These are phyloP conservation scores for Tetratostichococcus sp. DNA, from an alignment of 139 green algal genomes.

Conservation along the genomic window DNA sequence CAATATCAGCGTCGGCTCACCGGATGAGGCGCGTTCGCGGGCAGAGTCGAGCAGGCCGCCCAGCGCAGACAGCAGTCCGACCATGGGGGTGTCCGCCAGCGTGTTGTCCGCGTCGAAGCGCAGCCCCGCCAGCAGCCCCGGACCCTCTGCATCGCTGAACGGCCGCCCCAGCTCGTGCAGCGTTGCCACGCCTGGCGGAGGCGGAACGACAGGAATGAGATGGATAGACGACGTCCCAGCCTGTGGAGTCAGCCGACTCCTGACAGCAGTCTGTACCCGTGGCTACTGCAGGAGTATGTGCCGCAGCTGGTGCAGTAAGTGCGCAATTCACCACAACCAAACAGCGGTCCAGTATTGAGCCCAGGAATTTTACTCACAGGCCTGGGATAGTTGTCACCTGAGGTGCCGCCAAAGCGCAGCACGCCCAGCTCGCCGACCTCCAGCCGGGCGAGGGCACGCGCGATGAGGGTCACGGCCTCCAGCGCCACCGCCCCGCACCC, in stretches of 20 bases:
- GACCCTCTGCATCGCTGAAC: slow-evolving; percentile 81
- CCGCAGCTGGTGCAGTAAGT: no score
- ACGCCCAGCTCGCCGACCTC: slow-evolving; percentile 91
- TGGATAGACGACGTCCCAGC: no score
- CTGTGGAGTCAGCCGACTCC: no score
- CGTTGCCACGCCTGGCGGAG: slow-evolving; percentile 29
- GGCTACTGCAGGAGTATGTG: no score
- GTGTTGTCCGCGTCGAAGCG: slow-evolving; percentile 82
- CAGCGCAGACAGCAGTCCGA: slow-evolving; percentile 76
- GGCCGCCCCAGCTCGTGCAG: slow-evolving; percentile 82
- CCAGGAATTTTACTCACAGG: no score
- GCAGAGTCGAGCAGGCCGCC: slow-evolving; percentile 68
- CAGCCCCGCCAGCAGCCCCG: slow-evolving; percentile 60
- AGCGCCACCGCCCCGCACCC: slow-evolving; percentile 81
- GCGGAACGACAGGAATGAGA: no score
- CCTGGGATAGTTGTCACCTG: no score
- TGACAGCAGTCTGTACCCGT: no score
- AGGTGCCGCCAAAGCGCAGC: slow-evolving; percentile 82
- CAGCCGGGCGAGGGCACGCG: slow-evolving; percentile 78
- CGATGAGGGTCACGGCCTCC: slow-evolving; percentile 84
- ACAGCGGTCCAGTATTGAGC: no score
- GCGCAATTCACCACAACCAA: no score
- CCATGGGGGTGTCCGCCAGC: slow-evolving; percentile 85
- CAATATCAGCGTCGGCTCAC: no score
- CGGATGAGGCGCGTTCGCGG: slow-evolving; percentile 19